These are phyloP conservation scores for Vaccinium vitisidaea DNA, from an alignment of 148 eudicot species.

Conservation along the genomic window DNA sequence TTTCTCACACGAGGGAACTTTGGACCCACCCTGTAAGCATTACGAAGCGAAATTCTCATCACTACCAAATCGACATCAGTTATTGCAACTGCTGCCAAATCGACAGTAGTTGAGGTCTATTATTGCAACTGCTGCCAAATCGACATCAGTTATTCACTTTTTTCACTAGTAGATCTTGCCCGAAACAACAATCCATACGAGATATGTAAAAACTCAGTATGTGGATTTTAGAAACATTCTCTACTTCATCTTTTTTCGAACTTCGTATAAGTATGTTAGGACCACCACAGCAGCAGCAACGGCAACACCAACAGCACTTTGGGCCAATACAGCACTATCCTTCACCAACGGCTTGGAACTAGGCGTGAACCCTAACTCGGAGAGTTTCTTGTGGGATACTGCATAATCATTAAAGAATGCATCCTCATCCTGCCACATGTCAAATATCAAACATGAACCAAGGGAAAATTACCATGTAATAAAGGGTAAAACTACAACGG, in stretches of 20 bases:
- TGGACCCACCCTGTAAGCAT: neutral
- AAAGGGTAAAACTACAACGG: neutral
- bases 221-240: neutral
- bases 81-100: constrained; percentile 2
- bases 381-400: constrained; percentile 84
- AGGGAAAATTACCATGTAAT: neutral
- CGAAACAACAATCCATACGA: constrained; percentile 1
- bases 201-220: neutral
- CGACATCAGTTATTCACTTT: neutral
- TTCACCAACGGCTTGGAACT: constrained; percentile 20
- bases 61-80: no score
- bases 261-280: constrained; percentile 73
- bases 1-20: neutral
- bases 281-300: constrained; percentile 90
- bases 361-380: constrained; percentile 67
- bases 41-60: neutral
- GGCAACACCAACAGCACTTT: constrained; percentile 63
- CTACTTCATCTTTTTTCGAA: constrained; percentile 57
- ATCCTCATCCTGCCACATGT: constrained; percentile 76
- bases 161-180: neutral
- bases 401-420: constrained; percentile 86
- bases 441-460: neutral
- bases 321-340: constrained; percentile 24
- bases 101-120: neutral
- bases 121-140: constrained; percentile 2